A percentile compares a stretch with the other conserved stretches of the same genome.
Evolutionary conservation across 495 filamentous ascomycete species (phyloP).

Genomic region (Penicillium antarcticum): DNA sequence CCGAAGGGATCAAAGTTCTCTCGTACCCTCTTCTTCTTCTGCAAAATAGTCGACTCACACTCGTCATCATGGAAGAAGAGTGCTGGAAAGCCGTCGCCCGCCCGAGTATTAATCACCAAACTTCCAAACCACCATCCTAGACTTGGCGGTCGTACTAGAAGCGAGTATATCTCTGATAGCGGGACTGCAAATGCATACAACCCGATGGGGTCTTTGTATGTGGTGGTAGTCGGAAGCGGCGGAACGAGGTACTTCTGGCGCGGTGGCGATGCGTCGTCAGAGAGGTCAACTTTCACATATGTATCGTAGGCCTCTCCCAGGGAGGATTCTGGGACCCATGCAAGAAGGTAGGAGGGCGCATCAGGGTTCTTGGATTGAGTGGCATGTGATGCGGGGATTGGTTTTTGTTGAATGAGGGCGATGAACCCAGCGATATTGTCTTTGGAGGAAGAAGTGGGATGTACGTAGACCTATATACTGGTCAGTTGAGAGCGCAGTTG

Average conservation of each 20-base stretch:
- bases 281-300: conserved; percentile 92
- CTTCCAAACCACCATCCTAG: conserved; percentile 98
- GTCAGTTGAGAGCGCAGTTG: conserved; percentile 1
- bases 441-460: conserved; percentile 87
- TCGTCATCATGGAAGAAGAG: conserved; percentile 97
- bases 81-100: conserved; percentile 88
- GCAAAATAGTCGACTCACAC: conserved; percentile 91
- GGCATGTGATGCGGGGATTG: conserved; percentile 18
- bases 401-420: conserved; percentile 89
- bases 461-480: conserved; percentile 78
- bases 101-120: conserved; percentile 83
- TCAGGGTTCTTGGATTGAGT: conserved; percentile 47
- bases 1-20: conserved; percentile 90
- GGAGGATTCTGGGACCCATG: conserved; percentile 90
- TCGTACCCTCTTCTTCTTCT: conserved; percentile 78
- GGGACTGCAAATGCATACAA: conserved; percentile 92
- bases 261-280: conserved; percentile 74
- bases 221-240: conserved; percentile 74
- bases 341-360: conserved; percentile 73
- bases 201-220: conserved; percentile 66
- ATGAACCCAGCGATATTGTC: conserved; percentile 98
- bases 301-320: conserved; percentile 81
- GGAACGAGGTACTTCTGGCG: conserved; percentile 88
- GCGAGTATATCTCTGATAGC: conserved; percentile 81
- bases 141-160: conserved; percentile 88